Base-by-base conservation (phyloP, 805 yeast species). In the Yarrowia porcina region DNA sequence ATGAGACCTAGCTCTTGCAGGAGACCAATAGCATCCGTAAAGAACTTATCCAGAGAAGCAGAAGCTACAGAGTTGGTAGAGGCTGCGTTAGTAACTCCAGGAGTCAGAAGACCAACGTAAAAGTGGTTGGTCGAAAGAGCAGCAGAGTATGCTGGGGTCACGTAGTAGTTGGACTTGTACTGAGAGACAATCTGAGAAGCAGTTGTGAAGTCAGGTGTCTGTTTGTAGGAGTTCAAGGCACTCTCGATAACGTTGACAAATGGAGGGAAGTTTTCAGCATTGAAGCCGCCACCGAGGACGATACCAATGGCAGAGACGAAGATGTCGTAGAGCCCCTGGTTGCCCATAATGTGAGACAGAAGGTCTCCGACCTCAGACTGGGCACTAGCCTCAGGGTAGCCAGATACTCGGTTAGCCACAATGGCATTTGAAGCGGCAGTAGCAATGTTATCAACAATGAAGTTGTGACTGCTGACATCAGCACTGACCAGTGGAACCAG, bases 101-200 rank as follows among this genome's bases (percentile, higher is more conserved):
- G 50, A 28, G 50, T 44, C 25, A 44, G 33, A 33, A 44, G 50
- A 28, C 50, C 50, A 2, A 44, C 50, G 50, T 44, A 44, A n/a
- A 44, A 28, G 13, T 10, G 27, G 50, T 44, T 44, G 50, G 50
- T 44, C 35, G 21, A 8, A 5, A 30, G 15, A 2, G 28, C n/a
- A 4, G 39, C 30, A 2, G 56, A 49, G 7, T 41, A 21, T 20
- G 42, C 10, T 11, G 32, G 12, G 21, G 4, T 20, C 8, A 39
- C 38, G 23, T 39, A 5, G 30, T 56, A 56, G 21, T 56, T 49
- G 6, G 61, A 49, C 36, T 28, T 38, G 49, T 39, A 39, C 13
- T 21, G 5, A 32, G 47, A 39, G 50, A 28, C n/a, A 13, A 56
- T 39, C 12, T 39, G 39, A 9, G 61, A 56, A 4, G 49, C 61